Conservation (phyloP, 306 rosid species). For the Cajanus cajan region DNA sequence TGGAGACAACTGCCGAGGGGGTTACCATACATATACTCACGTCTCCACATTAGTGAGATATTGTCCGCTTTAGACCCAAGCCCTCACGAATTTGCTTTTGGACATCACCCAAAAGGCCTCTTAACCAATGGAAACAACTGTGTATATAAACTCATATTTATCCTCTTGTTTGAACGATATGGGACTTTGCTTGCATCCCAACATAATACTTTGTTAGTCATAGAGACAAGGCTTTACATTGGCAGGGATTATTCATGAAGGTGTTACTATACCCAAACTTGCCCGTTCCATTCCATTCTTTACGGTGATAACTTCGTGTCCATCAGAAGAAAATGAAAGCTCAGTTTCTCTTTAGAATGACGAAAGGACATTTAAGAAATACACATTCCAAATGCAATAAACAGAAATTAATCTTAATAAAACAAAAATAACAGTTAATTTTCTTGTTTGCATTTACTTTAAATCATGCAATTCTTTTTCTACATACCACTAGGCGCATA, state of each 20-base stretch:
- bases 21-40: too few species aligned
- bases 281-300: slow-evolving; percentile 60
- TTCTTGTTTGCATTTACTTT: too few species aligned
- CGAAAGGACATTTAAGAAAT: neutral
- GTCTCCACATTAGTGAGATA: too few species aligned
- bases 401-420: neutral
- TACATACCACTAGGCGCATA: neutral
- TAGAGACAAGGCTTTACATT: neutral
- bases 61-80: too few species aligned
- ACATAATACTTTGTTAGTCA: slow-evolving; percentile 18
- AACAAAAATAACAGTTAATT: neutral
- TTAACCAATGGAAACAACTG: too few species aligned
- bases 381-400: neutral
- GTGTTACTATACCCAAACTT: slow-evolving; percentile 27
- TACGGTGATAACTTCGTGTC: slow-evolving; percentile 57
- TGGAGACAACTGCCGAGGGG: too few species aligned
- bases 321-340: slow-evolving; percentile 14
- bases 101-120: too few species aligned
- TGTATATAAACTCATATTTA: too few species aligned
- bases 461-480: too few species aligned
- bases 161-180: too few species aligned
- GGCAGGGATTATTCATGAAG: neutral
- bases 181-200: too few species aligned
- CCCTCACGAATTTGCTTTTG: too few species aligned
- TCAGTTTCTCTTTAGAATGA: slow-evolving; percentile 3